Evolutionary conservation across 1,139 yeast species (phyloP), one percentile per base, ranked within the genome.

Genomic region (Yamadazyma buinensis): DNA sequence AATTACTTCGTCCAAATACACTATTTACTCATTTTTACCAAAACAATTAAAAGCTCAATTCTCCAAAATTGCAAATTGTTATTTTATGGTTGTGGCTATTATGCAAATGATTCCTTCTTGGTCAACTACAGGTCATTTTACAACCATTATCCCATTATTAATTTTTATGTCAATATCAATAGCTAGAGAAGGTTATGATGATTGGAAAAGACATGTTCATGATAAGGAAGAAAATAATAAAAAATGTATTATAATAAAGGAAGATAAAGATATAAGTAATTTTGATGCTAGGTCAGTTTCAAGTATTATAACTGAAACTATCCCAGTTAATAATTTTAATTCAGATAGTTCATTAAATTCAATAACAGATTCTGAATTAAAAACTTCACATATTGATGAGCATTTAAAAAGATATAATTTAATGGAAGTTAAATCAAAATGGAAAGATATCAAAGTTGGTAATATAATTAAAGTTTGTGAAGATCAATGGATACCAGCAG

Each of bases 41-140:
- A 78, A 92, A 42, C 97, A 92, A 52, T 56, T 92, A 30, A 72
- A 77, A 42, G 95, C 95, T 2, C 98, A 92, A 56, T 90, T 92
- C 51, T 86, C 95, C 14, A 92, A 88, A 55, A 54, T 92, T 30
- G 98, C 98, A 13, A 92, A 92, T 52, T 72, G 92, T 47, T 75
- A 88, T 57, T 88, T 92, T 59, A 61, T 92, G 74, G 70, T 79
- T 8, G 94, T 92, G 17, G 90, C 97, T 3, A 84, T 92, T 40
- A 67, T 90, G 71, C 97, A 92, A 55, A 82, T 90, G 94, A 83
- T 92, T 35, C 98, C 98, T 0, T 79, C 90, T 1, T 92, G 97
- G 97, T 87, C 97, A 3, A 88, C 98, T 3, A 92, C 98, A 0
- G 98, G 97, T 40, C 84, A 87, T n/a, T 87, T 79, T 55, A 92